Evolutionary conservation across 2,329 filamentous ascomycete genomes (phyloP), one percentile per base, ranked within the genome.

Genomic region (Madurella fahalii): DNA sequence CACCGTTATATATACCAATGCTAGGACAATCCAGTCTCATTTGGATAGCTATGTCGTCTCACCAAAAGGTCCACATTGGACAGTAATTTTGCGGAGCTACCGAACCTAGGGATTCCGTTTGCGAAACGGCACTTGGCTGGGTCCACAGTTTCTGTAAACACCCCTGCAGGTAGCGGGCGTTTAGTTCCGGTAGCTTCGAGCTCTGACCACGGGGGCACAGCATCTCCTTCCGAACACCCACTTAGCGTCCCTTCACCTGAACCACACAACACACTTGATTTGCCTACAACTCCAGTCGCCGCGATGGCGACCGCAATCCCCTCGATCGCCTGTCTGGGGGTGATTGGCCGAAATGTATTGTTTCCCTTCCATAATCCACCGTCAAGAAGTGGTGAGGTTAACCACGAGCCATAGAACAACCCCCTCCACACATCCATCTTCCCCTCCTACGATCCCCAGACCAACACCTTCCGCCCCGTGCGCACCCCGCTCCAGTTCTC

Each of bases 391-490:
- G 16, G 15, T 3, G 8, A 39, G 39, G 16, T 32, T 49, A 20
- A 56, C 25, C 5, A 31, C 18, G 32, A 12, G 47, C 20, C 18
- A 17, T 67, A 97, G 92, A 95, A 97, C 76, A 96, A 96, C 69
- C 94, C 93, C 56, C 86, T 97, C 61, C 93, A 97, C 74, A 89
- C 96, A 65, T 85, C 90, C 57, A 84, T 95, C 68, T 96, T 96
- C 72, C 88, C 90, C 49, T 87, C 86, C 45, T 82, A 89, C 77
- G 77, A 81, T 67, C 74, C 79, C 46, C 62, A 78, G 50, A 78
- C 77, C 62, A 75, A 78, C 71, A 74, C 72, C 52, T 75, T 77
- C 63, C 59, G 62, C 20, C 81, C 82, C 37, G 75, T 87, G 61
- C 85, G 86, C 64, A 87, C 86, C 16, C 79, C 84, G n/a, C 82